Conservation (phyloP, 148 eudicot species). For the Arbutus unedo region DNA sequence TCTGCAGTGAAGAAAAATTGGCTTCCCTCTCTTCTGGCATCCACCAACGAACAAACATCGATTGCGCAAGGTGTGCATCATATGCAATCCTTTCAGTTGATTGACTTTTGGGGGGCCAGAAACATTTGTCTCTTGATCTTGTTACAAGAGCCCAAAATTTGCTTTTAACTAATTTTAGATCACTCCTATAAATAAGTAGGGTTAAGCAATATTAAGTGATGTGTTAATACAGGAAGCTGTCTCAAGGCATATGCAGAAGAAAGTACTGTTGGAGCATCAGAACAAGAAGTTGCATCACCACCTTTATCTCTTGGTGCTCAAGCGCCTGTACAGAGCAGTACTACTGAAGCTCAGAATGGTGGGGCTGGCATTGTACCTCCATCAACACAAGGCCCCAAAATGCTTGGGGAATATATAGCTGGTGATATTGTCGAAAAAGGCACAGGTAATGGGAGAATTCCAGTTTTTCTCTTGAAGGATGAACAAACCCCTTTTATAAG, state of each 20-base stretch:
- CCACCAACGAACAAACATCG: constrained; percentile 14
- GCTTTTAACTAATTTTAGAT: background rate
- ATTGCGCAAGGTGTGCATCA: constrained; percentile 25
- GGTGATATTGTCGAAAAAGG: background rate
- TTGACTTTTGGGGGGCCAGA: background rate
- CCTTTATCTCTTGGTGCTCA: background rate
- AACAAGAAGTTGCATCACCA: constrained; percentile 11
- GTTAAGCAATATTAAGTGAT: background rate
- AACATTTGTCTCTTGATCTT: background rate
- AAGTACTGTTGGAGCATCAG: constrained; percentile 15
- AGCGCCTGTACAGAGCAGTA: background rate
- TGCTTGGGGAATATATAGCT: constrained; percentile 14
- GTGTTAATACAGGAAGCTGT: constrained; percentile 22
- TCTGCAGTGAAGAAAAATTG: constrained; percentile 31
- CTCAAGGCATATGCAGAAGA: background rate
- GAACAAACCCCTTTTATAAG: background rate
- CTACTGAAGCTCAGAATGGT: constrained; percentile 14
- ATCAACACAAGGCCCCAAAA: constrained; percentile 18
- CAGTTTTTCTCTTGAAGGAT: constrained; percentile 3
- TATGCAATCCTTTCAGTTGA: constrained; percentile 1
- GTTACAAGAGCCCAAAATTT: background rate
- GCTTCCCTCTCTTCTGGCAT: constrained; percentile 33
- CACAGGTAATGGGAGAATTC: constrained; percentile 29
- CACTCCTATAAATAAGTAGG: no score
- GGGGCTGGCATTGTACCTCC: constrained; percentile 13